Evolutionary conservation across 768 basidiomycete species (phyloP).

Genomic region (Mrakia blollopis): DNA sequence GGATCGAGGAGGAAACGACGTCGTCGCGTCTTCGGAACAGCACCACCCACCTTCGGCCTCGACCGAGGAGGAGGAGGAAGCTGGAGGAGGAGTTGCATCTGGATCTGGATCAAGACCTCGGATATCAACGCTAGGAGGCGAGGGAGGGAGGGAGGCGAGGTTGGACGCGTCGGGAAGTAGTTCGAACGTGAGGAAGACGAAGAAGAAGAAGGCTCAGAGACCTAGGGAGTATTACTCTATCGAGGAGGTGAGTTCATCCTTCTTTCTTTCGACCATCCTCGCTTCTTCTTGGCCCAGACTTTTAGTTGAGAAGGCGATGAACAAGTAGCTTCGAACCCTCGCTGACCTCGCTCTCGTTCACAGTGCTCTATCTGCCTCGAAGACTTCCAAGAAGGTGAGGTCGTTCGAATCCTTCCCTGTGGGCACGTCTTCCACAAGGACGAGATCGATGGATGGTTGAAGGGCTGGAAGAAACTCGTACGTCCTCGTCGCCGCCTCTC

Average conservation of each 20-base stretch:
- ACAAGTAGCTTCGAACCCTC: conserved; percentile 73
- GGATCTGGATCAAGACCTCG: not conserved
- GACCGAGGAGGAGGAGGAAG: not conserved
- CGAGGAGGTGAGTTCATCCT: conserved; percentile 4
- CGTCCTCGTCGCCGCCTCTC: conserved; percentile 40
- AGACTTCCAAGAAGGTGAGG: conserved; percentile 78
- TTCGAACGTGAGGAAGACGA: not conserved
- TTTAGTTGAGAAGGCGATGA: conserved; percentile 2
- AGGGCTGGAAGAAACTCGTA: conserved; percentile 86
- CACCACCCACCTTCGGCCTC: too few species aligned
- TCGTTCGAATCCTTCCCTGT: conserved; percentile 85
- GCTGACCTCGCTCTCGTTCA: conserved; percentile 33
- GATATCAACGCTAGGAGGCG: not conserved
- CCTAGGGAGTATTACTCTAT: conserved; percentile 16
- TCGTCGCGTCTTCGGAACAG: not conserved
- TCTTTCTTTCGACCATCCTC: not conserved
- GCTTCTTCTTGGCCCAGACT: not conserved
- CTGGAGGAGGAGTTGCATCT: not conserved
- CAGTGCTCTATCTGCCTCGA: conserved; percentile 94
- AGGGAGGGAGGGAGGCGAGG: too few species aligned
- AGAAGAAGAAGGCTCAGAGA: conserved; percentile 1
- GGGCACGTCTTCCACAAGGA: conserved; percentile 89
- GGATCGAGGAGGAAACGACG: not conserved
- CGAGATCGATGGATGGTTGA: conserved; percentile 89
- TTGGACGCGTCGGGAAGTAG: not conserved